Conservation (phyloP, 164 flowering plant genomes). For the Magnolia sinica region DNA sequence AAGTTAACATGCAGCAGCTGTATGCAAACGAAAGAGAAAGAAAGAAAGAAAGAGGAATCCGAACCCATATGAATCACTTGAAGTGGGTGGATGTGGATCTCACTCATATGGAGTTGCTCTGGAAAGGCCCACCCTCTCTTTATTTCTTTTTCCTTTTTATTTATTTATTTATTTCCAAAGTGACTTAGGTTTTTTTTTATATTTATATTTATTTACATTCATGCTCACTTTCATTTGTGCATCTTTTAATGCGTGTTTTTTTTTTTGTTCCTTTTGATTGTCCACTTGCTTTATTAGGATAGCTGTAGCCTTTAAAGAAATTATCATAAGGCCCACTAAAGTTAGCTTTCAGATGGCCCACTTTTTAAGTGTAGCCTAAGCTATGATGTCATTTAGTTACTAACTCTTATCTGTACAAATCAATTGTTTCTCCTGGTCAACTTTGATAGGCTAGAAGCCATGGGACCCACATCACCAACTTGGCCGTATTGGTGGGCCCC, state of each 20-base stretch:
- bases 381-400: not conserved
- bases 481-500: not conserved
- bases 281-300: conserved; percentile 1
- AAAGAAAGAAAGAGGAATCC: no score
- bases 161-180: not conserved
- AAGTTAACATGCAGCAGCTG: no score
- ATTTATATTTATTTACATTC: not conserved
- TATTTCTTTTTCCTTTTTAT: not conserved
- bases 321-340: not conserved
- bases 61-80: not conserved
- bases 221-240: not conserved
- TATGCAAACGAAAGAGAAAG: no score
- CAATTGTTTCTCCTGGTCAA: not conserved
- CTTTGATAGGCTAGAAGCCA: not conserved
- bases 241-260: not conserved
- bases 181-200: not conserved
- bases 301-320: not conserved
- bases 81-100: conserved; percentile 3
- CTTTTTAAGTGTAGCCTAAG: not conserved
- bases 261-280: not conserved
- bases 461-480: not conserved
- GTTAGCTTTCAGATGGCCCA: not conserved
- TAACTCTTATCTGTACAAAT: not conserved
- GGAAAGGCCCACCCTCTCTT: not conserved
- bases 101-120: not conserved